Evolutionary conservation across 306 rosid genomes (phyloP), one percentile per base, ranked within the genome.

Genomic region (Senna siamea): DNA sequence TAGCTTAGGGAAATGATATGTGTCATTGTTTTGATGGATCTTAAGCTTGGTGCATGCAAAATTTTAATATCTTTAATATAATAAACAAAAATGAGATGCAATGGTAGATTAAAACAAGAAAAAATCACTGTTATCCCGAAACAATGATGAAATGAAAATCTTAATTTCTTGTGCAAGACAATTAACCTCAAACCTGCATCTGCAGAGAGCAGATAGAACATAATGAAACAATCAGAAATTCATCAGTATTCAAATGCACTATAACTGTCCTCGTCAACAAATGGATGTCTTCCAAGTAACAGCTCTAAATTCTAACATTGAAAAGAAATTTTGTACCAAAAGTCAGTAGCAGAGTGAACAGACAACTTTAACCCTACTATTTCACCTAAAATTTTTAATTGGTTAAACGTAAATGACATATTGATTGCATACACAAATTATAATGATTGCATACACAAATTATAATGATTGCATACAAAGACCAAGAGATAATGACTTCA

Each of bases 31-130:
- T 65, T 28, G 56, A 56, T 48, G 17, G 20, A 56, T 66, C 65
- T 56, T 40, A 44, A 52, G 57, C 59, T 43, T 17, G 22, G 14
- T 43, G 70, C 68, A 79, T 50, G 38, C 52, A 78, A 64, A 63
- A 22, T n/a, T 57, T 60, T 43, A 38, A n/a, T 50, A 30, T 41
- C 34, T 61, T 40, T 53, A n/a, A 71, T 14, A 48, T 43, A 53
- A 54, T 26, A 78, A 70, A 40, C 8, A 13, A 61, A 52, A 10
- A 62, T 28, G 22, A 68, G 18, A 44, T 38, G 35, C 18, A 22
- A 69, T 59, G 57, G 19, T 38, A 38, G 18, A 69, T 9, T 55
- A n/a, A 26, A 22, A 53, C 20, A 12, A 23, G 14, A 55, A 54
- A 53, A 43, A 58, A 56, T 8, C 61, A 23, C 2, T 69, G 38